Conservation (phyloP, 1,284 basidiomycete genomes). For the Laetiporus sulphureus region DNA sequence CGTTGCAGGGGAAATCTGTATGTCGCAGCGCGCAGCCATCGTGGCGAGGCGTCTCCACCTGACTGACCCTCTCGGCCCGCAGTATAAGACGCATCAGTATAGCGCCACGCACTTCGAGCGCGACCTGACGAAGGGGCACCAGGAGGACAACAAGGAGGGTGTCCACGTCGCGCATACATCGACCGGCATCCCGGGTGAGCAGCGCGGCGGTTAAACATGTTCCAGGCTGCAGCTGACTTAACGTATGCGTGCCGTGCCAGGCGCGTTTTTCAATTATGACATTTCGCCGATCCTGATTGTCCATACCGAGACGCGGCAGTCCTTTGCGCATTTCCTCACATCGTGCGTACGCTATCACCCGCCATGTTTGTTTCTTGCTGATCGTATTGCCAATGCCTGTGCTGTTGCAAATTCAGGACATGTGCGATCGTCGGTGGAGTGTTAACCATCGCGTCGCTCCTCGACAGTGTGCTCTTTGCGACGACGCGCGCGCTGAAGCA, state of each 20-base stretch:
- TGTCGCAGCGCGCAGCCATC: slow-evolving; percentile 19
- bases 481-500: slow-evolving; percentile 66
- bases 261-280: slow-evolving; percentile 94
- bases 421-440: slow-evolving; percentile 98
- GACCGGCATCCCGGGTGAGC: slow-evolving; percentile 67
- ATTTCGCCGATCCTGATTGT: slow-evolving; percentile 96
- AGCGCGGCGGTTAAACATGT: neutral
- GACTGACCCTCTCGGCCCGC: neutral
- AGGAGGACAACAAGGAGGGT: slow-evolving; percentile 63
- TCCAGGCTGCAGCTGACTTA: neutral
- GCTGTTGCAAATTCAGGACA: slow-evolving; percentile 47
- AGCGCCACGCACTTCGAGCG: slow-evolving; percentile 95
- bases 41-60: no score
- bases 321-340: slow-evolving; percentile 95
- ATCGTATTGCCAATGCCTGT: neutral
- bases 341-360: no score
- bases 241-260: slow-evolving; percentile 28
- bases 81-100: slow-evolving; percentile 87
- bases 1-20: slow-evolving; percentile 69
- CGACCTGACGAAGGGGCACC: slow-evolving; percentile 60
- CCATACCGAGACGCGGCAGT: slow-evolving; percentile 86
- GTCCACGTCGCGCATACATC: slow-evolving; percentile 79
- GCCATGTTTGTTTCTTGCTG: slow-evolving; percentile 32
- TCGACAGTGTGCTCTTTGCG: slow-evolving; percentile 86
- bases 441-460: slow-evolving; percentile 87